Conservation (phyloP, 345 rosid genomes). For the Heritiera littoralis region DNA sequence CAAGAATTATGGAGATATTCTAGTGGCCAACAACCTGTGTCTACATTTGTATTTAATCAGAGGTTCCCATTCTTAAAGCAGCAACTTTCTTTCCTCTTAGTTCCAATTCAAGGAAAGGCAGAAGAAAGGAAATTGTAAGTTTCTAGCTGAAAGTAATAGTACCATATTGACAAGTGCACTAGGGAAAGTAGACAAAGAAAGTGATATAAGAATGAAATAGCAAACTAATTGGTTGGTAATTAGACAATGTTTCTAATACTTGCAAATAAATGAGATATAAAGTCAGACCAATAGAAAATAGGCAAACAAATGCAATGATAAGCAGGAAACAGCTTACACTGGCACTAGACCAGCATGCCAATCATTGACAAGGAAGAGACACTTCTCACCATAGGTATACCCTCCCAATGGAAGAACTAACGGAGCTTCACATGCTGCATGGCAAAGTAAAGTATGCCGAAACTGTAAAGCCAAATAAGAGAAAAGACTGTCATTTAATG, state of each 20-base stretch:
- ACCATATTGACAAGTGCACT: background rate
- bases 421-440: constrained; percentile 99
- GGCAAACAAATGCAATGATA: background rate
- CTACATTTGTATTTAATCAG: background rate
- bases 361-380: constrained; percentile 91
- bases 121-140: background rate
- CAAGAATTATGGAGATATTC: background rate
- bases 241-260: background rate
- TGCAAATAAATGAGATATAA: background rate
- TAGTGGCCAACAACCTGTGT: background rate
- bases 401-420: constrained; percentile 92
- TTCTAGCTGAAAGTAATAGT: background rate
- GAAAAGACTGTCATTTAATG: constrained; percentile 29
- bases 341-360: constrained; percentile 99
- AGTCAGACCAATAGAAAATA: background rate
- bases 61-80: background rate
- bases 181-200: background rate
- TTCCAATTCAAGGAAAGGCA: background rate
- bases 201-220: background rate
- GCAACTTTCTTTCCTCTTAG: background rate
- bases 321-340: constrained; percentile 49
- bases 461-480: constrained; percentile 63
- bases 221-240: background rate
- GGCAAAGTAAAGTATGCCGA: constrained; percentile 87
- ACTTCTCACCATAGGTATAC: constrained; percentile 85